Evolutionary conservation across 768 basidiomycete species (phyloP).

Genomic region (Suillus sp.): DNA sequence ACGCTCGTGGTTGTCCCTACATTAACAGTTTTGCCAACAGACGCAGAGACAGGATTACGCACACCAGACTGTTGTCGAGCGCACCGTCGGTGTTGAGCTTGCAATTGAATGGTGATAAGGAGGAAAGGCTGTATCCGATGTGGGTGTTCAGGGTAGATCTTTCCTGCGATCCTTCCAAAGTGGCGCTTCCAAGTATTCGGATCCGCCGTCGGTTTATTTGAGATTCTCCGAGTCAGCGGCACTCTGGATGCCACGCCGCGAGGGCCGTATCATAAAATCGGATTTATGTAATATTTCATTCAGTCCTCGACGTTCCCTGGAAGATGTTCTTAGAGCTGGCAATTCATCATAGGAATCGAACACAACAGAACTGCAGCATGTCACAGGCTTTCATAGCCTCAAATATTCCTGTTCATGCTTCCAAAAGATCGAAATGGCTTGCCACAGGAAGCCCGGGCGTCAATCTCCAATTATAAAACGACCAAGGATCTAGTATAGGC

Average conservation of each 20-base stretch:
- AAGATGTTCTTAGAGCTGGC: background rate
- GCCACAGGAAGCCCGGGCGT: constrained; percentile 4
- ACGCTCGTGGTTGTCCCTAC: too few relatives aligned
- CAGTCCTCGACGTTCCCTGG: background rate
- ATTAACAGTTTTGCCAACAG: too few relatives aligned
- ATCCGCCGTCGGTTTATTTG: too few relatives aligned
- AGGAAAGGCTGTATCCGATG: too few relatives aligned
- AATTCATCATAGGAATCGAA: background rate
- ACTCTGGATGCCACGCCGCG: background rate
- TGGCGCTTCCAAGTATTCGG: too few relatives aligned
- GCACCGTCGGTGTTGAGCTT: too few relatives aligned
- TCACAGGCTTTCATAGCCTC: background rate
- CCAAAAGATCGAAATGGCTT: background rate
- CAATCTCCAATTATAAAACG: constrained; percentile 7
- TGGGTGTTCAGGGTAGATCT: too few relatives aligned
- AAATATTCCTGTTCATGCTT: background rate
- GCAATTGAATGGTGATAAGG: too few relatives aligned
- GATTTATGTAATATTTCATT: background rate
- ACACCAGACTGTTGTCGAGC: too few relatives aligned
- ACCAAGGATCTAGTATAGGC: background rate
- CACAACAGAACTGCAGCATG: background rate
- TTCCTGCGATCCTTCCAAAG: too few relatives aligned
- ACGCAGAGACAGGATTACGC: too few relatives aligned
- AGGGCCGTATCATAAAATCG: too few relatives aligned
- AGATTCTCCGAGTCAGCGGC: constrained; percentile 1